Base-by-base conservation (phyloP, 2,329 filamentous ascomycete genomes). In the Sclerotiophoma versabilis region DNA sequence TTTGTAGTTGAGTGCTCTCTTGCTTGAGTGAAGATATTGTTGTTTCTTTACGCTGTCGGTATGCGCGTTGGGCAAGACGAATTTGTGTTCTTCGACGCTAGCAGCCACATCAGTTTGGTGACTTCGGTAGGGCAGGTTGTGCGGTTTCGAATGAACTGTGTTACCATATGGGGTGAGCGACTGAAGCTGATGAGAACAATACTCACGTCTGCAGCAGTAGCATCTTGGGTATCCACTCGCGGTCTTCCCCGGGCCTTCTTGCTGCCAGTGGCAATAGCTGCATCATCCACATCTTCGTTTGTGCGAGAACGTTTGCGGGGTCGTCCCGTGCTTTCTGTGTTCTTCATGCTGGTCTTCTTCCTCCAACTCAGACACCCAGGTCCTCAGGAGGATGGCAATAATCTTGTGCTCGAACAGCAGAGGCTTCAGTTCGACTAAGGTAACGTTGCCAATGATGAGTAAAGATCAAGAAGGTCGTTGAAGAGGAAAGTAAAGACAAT, bases 71-170 rank as follows among this genome's bases (percentile, higher is more conserved):
- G 2, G 92, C 92, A 49, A 93, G 83, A 20, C 92, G 87, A 59
- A 96, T 95, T 71, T 96, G 92, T 5, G 91, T 93, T 49, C 92
- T 85, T 46, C 92, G 88, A 58, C 91, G 88, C 89, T 90, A 25
- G 15, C 45, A 39, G 23, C 12, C 14, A 20, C 22, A 11, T 54
- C 12, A 54, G 51, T 25, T 11, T 23, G 9, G 11, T 14, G 30
- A 19, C 17, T 30, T 12, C 12, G 34, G 19, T 19, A 25, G 25
- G 22, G 14, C 10, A n/a, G n/a, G n/a, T 10, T 25, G 12, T 38
- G 14, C 23, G n/a, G n/a, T n/a, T n/a, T n/a, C n/a, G n/a, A n/a
- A n/a, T n/a, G n/a, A n/a, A n/a, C n/a, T n/a, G n/a, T n/a, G n/a
- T n/a, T n/a, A n/a, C n/a, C n/a, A n/a, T n/a, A n/a, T n/a, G n/a